Evolutionary conservation across 108 stramenopile genomes (phyloP), one percentile per base, ranked within the genome.

Genomic region (Fragilariopsis cylindrus): DNA sequence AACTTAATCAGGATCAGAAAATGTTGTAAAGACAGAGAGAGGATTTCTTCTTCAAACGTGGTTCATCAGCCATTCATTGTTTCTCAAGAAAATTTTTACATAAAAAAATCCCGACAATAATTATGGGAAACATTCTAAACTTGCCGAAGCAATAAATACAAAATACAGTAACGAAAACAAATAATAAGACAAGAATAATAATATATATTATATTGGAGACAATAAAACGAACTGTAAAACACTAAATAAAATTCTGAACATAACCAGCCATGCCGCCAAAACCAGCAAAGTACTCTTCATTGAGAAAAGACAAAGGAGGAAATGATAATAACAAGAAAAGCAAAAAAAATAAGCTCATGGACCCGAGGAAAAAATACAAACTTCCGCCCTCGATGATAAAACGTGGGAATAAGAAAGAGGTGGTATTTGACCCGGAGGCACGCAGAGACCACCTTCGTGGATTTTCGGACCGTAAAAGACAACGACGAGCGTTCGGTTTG

Each of bases 401-500:
- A 41, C 41, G 43, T 13, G 62, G 62, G 42, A 63, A 63, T 49
- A 92, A 89, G 64, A 48, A 78, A n/a, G 91, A 88, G 72, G 76
- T 95, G 52, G 85, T 84, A 4, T 95, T 95, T 77, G 86, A 95
- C 69, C 86, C 91, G 39, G 75, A 89, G 68, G 85, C 85, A 18
- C 85, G 94, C 21, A 58, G 47, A 1, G 78, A 82, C 12, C 86
- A 92, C 62, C 78, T 95, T 39, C 89, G 85, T 5, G 94, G 94
- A 4, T 90, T 95, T 70, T 88, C 90, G 42, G 71, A 77, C 49
- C 86, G 91, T 5, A 95, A 95, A 71, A 70, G 81, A 60, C 81
- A 92, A 72, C 88, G 94, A 15, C 81, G 94, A 7, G 91, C 88
- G 9, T 95, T 82, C 65, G 94, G 94, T n/a, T 69, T 95, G 69